phyloP scores from a whole-genome alignment of 2,329 filamentous ascomycete species.

The Gaeumannomyces sp. region DNA sequence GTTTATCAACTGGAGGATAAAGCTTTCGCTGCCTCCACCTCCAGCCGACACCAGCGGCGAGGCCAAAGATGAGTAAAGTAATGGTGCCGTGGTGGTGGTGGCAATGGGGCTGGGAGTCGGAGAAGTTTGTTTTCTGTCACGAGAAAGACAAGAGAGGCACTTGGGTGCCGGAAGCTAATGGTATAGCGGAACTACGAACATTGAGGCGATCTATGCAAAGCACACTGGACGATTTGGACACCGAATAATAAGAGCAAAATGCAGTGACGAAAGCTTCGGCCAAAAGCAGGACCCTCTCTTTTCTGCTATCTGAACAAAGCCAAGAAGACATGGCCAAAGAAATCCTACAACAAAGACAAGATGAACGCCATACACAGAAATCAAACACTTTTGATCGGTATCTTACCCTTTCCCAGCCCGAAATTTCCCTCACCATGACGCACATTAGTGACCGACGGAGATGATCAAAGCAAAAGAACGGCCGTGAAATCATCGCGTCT shows the following conservation, averaged over 20 bases:
- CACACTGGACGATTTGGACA: too few species aligned
- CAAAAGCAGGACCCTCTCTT: not conserved
- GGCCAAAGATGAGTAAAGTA: not conserved
- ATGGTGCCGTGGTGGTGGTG: too few species aligned
- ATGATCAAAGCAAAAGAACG: slow-evolving; percentile 5
- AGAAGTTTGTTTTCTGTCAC: not conserved
- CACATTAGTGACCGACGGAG: not conserved
- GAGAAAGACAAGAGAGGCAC: too few species aligned
- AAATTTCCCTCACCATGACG: not conserved
- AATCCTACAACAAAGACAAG: slow-evolving; percentile 2
- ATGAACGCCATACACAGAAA: slow-evolving; percentile 1
- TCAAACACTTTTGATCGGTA: not conserved
- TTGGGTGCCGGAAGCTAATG: too few species aligned
- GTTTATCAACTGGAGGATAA: slow-evolving; percentile 70
- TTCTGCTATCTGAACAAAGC: slow-evolving; percentile 1
- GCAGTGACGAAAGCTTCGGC: not conserved
- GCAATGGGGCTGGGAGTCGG: too few species aligned
- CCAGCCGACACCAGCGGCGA: slow-evolving; percentile 11
- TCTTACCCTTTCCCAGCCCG: not conserved
- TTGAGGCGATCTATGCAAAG: too few species aligned
- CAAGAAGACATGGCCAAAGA: slow-evolving; percentile 5
- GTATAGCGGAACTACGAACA: too few species aligned
- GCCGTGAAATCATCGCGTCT: slow-evolving; percentile 11
- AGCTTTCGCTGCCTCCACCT: slow-evolving; percentile 32
- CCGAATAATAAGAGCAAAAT: not conserved